Conservation (phyloP, 148 eudicot species). For the Persicaria tinctoria region DNA sequence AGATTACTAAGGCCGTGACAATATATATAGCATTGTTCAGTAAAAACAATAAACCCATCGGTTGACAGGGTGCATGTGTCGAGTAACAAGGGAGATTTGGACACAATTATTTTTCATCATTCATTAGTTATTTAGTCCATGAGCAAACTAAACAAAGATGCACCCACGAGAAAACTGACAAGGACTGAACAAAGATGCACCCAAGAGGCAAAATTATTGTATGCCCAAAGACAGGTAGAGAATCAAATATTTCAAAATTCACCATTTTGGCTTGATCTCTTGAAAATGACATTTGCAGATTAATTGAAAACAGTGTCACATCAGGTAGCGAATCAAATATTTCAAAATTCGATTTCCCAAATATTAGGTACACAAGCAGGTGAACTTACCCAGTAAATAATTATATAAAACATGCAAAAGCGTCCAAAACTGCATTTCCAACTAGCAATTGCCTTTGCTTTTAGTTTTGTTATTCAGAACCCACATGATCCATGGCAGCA, state of each 20-base stretch:
- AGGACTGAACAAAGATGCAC: background rate
- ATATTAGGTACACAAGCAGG: background rate
- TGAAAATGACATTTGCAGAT: background rate
- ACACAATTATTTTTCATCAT: no score
- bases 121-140: no score
- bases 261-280: background rate
- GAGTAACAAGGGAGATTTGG: no score
- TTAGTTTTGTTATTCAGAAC: background rate
- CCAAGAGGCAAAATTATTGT: background rate
- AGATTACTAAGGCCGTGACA: background rate
- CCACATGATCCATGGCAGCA: background rate
- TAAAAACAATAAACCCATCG: background rate
- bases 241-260: no score
- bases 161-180: background rate
- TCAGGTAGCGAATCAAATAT: constrained; percentile 2
- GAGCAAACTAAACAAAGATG: no score
- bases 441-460: background rate
- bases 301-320: constrained; percentile 7
- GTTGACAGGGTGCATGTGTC: background rate
- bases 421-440: background rate
- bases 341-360: background rate
- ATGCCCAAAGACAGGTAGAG: background rate
- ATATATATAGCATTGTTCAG: background rate
- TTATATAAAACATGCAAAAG: background rate
- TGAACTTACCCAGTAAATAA: background rate